phyloP scores from a whole-genome alignment of 306 rosid genomes.

The Rosa lucieae region DNA sequence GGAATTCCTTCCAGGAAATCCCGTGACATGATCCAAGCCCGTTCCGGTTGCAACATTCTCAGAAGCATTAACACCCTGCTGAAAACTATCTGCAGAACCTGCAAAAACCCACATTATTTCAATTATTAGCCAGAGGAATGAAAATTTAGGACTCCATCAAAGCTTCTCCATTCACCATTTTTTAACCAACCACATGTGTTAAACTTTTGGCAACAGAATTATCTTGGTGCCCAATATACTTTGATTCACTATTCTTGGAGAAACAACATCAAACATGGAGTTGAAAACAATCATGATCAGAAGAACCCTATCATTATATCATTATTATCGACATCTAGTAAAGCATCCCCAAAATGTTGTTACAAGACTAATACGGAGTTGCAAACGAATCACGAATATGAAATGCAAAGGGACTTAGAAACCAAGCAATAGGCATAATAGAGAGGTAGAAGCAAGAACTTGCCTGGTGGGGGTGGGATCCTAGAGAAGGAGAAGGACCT shows the following conservation, averaged over 20 bases:
- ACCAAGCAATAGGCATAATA: no score
- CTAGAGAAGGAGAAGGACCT: constrained; percentile 24
- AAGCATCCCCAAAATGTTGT: neutral
- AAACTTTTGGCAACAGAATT: neutral
- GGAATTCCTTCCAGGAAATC: constrained; percentile 19
- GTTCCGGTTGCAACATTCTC: constrained; percentile 27
- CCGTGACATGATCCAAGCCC: neutral
- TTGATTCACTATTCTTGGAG: neutral
- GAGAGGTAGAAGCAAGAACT: neutral
- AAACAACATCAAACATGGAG: neutral
- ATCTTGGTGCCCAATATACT: neutral
- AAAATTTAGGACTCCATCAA: neutral
- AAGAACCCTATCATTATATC: neutral
- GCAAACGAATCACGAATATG: no score
- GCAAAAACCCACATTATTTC: neutral
- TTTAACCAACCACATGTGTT: neutral
- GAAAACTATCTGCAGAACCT: constrained; percentile 16
- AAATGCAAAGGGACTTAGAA: no score
- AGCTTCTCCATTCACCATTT: neutral
- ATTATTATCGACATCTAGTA: neutral
- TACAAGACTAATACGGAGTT: no score
- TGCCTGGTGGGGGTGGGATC: constrained; percentile 7
- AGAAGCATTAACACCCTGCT: constrained; percentile 11
- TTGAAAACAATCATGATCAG: neutral
- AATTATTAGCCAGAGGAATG: neutral